These are phyloP conservation scores for Herpetospermum pedunculosum DNA, from an alignment of 306 rosid genomes.

Conservation along the genomic window DNA sequence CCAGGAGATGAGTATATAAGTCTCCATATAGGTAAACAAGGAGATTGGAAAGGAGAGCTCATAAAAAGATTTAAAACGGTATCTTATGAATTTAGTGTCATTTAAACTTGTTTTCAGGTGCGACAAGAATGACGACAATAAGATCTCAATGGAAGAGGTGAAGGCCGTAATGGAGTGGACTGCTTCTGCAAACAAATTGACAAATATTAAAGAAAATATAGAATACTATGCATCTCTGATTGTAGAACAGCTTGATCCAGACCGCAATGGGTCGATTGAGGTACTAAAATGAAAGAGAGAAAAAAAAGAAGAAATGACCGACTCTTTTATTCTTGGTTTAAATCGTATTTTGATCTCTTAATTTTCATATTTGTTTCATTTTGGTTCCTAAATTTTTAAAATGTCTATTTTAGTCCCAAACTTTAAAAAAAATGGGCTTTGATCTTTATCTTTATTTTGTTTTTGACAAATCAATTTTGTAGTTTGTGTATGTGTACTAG, in stretches of 20 bases:
- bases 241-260: constrained; percentile 54
- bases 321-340: no score
- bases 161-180: constrained; percentile 46
- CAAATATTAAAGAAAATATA: constrained; percentile 34
- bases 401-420: no score
- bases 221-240: constrained; percentile 38
- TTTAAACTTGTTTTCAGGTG: constrained; percentile 32
- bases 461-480: no score
- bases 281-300: constrained; percentile 19
- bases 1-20: constrained; percentile 61
- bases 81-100: no score
- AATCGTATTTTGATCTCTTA: no score
- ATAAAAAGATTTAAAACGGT: constrained; percentile 35
- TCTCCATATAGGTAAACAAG: constrained; percentile 43
- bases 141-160: constrained; percentile 48
- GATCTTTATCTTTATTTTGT: no score
- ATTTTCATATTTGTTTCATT: no score
- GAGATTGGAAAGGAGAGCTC: constrained; percentile 53
- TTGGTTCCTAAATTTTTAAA: not conserved
- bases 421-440: no score
- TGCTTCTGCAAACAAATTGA: constrained; percentile 49
- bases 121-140: constrained; percentile 60
- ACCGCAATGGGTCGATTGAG: constrained; percentile 51
- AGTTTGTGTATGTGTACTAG: no score
- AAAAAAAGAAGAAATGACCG: no score